These are phyloP conservation scores for Penicillium turbatum DNA, from an alignment of 495 filamentous ascomycete species.

Conservation along the genomic window DNA sequence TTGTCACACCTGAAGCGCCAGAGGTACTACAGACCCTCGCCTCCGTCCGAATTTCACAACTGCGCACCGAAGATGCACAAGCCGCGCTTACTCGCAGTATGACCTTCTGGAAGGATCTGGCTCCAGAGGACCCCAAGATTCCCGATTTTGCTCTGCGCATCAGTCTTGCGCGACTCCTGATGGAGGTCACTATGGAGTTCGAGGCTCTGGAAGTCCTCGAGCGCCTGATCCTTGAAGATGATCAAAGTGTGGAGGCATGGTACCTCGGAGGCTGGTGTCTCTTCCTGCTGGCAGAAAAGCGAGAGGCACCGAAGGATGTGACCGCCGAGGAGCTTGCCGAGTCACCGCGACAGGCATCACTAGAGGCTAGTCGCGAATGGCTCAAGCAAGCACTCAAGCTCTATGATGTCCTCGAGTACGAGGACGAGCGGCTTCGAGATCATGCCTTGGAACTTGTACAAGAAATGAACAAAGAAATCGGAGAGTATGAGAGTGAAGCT, in stretches of 20 bases:
- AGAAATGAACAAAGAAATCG: constrained; percentile 52
- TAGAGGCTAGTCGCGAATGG: constrained; percentile 50
- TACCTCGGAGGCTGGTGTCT: constrained; percentile 94
- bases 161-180: constrained; percentile 75
- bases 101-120: constrained; percentile 70
- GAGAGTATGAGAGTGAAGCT: constrained; percentile 46
- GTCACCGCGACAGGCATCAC: constrained; percentile 36
- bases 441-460: constrained; percentile 56
- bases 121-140: constrained; percentile 57
- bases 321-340: constrained; percentile 26
- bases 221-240: constrained; percentile 78
- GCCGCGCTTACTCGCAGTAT: constrained; percentile 73
- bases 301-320: constrained; percentile 41
- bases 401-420: constrained; percentile 44
- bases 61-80: constrained; percentile 68
- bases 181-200: constrained; percentile 83
- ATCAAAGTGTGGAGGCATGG: constrained; percentile 91
- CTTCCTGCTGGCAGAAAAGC: constrained; percentile 70
- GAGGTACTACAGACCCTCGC: constrained; percentile 92
- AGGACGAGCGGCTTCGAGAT: constrained; percentile 50
- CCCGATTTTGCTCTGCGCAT: constrained; percentile 83
- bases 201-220: constrained; percentile 83
- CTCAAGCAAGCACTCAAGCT: constrained; percentile 48
- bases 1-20: constrained; percentile 66
- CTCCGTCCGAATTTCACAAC: constrained; percentile 86